Evolutionary conservation across 768 basidiomycete species (phyloP), one percentile per base, ranked within the genome.

Genomic region (Auricularia cornea): DNA sequence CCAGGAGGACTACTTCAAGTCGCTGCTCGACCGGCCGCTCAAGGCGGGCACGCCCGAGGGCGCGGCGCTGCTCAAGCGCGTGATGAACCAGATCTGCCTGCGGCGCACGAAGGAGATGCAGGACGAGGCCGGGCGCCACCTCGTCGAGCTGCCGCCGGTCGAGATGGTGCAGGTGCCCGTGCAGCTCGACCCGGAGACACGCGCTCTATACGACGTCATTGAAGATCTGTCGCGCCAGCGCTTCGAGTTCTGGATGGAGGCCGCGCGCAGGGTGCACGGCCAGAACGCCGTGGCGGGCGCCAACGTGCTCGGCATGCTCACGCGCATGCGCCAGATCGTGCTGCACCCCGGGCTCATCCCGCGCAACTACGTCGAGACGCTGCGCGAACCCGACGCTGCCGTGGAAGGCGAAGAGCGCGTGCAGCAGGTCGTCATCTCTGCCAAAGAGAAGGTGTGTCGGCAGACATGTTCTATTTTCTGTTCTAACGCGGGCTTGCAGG

Each of bases 101-200:
- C 86, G 91, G 29, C 82, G 92, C 51, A 93, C 91, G 18, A 93
- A 93, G 73, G 91, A 93, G 85, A 94, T 96, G 89, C 88, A 90
- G 80, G 91, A 95, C 70, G 80, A 77, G 6, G 73, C 83, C 20
- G 94, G 94, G 23, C 85, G 87, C 20, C 75, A 80, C 18, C 77
- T 97, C 8, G 82, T 97, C 2, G 80, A 85, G 16, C 79, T 97
- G 14, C 94, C 94, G 40, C 83, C 88, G 4, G 89, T 97, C 60
- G 88, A 91, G 66, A 85, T 90, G 76, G 92, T 86, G 48, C 72
- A 85, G 29, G 79, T 93, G 60, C 86, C 85, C 3, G 89, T 94
- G 18, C 72, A 83, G 11, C 79, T 95, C 35, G 77, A 72, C 44
- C 78, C 78, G 3, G 84, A 85, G 73, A 88, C 86, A 57, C 83